Evolutionary conservation across 768 basidiomycete species (phyloP).

Genomic region (Rubroboletus pulcherrimus): DNA sequence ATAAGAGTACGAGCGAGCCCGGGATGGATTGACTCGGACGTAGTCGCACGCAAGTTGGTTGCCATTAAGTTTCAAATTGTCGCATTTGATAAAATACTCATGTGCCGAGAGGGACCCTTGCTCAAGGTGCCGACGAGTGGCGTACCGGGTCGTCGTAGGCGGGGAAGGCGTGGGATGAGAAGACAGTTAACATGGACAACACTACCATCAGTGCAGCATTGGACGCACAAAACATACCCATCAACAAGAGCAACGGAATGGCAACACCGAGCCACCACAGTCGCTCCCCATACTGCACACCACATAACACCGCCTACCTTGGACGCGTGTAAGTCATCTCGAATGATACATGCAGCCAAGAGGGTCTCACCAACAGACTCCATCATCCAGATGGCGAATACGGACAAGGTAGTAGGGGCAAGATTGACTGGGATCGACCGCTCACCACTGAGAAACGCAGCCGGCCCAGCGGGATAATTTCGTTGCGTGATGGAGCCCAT

Average conservation of each 20-base stretch:
- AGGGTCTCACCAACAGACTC: conserved; percentile 1
- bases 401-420: neutral
- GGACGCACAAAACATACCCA: conserved; percentile 40
- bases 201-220: neutral
- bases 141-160: no score
- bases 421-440: conserved; percentile 7
- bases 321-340: neutral
- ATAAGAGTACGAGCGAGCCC: no score
- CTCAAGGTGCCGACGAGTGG: neutral
- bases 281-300: conserved; percentile 39
- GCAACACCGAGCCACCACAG: conserved; percentile 28
- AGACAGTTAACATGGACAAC: neutral
- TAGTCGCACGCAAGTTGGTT: no score
- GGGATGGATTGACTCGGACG: no score
- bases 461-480: conserved; percentile 30
- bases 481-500: conserved; percentile 26
- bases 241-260: conserved; percentile 36
- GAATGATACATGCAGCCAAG: neutral
- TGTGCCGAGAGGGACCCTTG: no score
- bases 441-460: conserved; percentile 10
- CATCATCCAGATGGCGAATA: conserved; percentile 10
- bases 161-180: neutral
- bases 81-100: no score
- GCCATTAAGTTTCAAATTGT: no score
- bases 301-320: conserved; percentile 47